Conservation (phyloP, 1,284 basidiomycete species). For the Somion occarium region DNA sequence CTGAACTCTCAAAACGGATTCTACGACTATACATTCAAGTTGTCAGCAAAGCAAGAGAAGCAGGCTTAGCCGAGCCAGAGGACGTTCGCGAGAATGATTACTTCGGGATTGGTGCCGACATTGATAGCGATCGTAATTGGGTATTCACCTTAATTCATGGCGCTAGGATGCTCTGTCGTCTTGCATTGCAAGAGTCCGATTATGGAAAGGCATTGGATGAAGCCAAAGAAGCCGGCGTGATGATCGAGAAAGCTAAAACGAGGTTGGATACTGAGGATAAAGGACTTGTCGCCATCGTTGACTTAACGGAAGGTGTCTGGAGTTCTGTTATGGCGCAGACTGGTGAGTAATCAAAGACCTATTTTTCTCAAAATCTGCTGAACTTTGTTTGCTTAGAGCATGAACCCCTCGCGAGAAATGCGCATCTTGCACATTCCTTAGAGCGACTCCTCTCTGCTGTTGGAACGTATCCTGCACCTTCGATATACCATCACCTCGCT, state of each 20-base stretch:
- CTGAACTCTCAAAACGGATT: conserved; percentile 67
- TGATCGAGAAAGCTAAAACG: conserved; percentile 52
- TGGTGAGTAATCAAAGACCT: conserved; percentile 35
- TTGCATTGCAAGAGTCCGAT: conserved; percentile 34
- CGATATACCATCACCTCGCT: conserved; percentile 77
- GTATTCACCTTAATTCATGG: conserved; percentile 72
- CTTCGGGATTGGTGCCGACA: conserved; percentile 32
- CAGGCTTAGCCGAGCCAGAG: conserved; percentile 28
- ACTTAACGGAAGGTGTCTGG: conserved; percentile 67
- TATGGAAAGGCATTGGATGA: conserved; percentile 38
- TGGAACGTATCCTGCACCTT: conserved; percentile 50
- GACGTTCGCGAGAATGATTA: conserved; percentile 6
- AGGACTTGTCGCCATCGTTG: conserved; percentile 47
- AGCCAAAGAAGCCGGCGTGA: conserved; percentile 52
- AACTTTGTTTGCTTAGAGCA: conserved; percentile 42
- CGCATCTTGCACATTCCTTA: conserved; percentile 57
- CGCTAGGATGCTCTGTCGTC: conserved; percentile 65
- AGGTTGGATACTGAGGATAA: conserved; percentile 43
- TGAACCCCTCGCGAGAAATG: conserved; percentile 56
- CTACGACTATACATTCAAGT: conserved; percentile 82
- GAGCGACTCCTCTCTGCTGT: conserved; percentile 53
- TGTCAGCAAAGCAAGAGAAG: conserved; percentile 74
- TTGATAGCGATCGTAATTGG: conserved; percentile 64
- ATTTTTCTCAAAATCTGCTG: neutral
- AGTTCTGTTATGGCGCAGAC: conserved; percentile 53